phyloP scores from a whole-genome alignment of 2,329 filamentous ascomycete genomes.

The Shiraia sp. region DNA sequence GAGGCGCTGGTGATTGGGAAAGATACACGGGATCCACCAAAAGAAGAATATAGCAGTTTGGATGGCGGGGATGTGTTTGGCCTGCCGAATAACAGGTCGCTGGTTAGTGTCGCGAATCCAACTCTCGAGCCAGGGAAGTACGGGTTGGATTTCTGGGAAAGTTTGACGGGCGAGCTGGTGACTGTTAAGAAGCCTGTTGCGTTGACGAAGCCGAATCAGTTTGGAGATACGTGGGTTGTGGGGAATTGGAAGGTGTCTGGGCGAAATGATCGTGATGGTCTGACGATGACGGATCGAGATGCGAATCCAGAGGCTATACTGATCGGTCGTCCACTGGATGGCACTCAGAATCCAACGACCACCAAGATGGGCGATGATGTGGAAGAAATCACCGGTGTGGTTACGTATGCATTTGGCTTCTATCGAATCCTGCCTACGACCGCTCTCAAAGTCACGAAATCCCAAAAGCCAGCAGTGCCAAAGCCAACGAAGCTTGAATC shows the following conservation, averaged over 20 bases:
- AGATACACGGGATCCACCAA: constrained; percentile 62
- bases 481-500: constrained; percentile 59
- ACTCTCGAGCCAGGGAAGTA: constrained; percentile 63
- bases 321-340: constrained; percentile 68
- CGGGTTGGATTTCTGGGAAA: constrained; percentile 76
- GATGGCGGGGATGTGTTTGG: constrained; percentile 69
- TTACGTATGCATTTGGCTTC: constrained; percentile 68
- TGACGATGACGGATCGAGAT: constrained; percentile 65
- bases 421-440: constrained; percentile 70
- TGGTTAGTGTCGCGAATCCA: constrained; percentile 64
- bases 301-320: constrained; percentile 71
- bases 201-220: constrained; percentile 64
- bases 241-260: constrained; percentile 68
- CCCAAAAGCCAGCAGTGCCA: constrained; percentile 52
- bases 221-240: constrained; percentile 70
- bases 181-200: constrained; percentile 62
- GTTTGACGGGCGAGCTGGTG: constrained; percentile 68
- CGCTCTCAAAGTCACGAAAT: constrained; percentile 54
- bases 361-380: constrained; percentile 68
- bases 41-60: constrained; percentile 62
- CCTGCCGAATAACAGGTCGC: constrained; percentile 64
- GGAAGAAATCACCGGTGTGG: constrained; percentile 69
- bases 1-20: constrained; percentile 64
- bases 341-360: constrained; percentile 61
- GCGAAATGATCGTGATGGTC: constrained; percentile 63